These are phyloP conservation scores for Cyberlindnera nakhonratchasimensis DNA, from an alignment of 805 yeast species.

Conservation along the genomic window DNA sequence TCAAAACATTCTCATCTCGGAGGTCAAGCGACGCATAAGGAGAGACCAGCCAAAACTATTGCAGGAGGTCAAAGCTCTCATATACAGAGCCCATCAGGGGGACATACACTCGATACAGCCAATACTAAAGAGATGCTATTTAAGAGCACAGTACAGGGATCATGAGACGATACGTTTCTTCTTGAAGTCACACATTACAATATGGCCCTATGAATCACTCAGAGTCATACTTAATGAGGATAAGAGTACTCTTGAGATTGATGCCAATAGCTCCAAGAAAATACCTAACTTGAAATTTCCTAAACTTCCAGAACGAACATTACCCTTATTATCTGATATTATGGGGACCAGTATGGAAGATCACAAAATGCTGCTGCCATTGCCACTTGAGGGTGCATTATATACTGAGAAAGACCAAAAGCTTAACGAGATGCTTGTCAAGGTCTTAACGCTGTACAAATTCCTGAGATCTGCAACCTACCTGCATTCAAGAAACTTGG, in stretches of 20 bases:
- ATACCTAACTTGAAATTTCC: slow-evolving; percentile 16
- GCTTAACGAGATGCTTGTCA: slow-evolving; percentile 18
- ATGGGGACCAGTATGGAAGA: background rate
- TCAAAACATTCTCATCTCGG: slow-evolving; percentile 8
- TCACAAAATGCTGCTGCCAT: background rate
- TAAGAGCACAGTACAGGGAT: slow-evolving; percentile 20
- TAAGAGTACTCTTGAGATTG: slow-evolving; percentile 10
- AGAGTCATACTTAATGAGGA: slow-evolving; percentile 9
- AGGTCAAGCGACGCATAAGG: slow-evolving; percentile 11
- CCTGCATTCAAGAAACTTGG: slow-evolving; percentile 20
- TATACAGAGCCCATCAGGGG: background rate
- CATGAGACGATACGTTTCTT: slow-evolving; percentile 21
- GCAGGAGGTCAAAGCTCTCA: slow-evolving; percentile 8
- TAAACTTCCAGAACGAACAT: slow-evolving; percentile 3
- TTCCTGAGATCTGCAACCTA: slow-evolving; percentile 12
- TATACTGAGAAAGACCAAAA: slow-evolving; percentile 8
- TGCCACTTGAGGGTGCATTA: slow-evolving; percentile 4
- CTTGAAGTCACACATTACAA: slow-evolving; percentile 17
- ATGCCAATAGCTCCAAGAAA: slow-evolving; percentile 6
- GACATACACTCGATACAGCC: slow-evolving; percentile 15
- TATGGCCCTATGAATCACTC: slow-evolving; percentile 25
- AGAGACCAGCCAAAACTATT: slow-evolving; percentile 14
- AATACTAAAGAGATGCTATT: slow-evolving; percentile 18
- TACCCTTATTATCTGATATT: slow-evolving; percentile 14
- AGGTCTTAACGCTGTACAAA: slow-evolving; percentile 21